These are phyloP conservation scores for Exsudoporus frostii DNA, from an alignment of 768 basidiomycete genomes.

Conservation along the genomic window DNA sequence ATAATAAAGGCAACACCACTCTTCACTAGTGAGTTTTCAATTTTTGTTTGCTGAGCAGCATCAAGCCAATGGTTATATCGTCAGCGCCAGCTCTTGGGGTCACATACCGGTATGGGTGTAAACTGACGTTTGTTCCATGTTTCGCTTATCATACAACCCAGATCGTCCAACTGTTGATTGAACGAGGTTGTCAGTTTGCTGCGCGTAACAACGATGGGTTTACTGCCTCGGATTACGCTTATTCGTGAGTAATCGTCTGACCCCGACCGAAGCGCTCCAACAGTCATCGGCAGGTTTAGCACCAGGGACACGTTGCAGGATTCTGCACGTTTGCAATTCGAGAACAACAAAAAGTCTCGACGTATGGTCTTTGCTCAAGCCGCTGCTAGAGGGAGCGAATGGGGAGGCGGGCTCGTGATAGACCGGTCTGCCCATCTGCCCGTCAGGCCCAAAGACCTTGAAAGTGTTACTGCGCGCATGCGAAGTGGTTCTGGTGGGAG, in stretches of 20 bases:
- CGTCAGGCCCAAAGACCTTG: constrained; percentile 41
- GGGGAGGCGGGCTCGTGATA: constrained; percentile 43
- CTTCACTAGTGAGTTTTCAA: constrained; percentile 76
- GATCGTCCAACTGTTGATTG: constrained; percentile 84
- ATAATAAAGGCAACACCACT: constrained; percentile 89
- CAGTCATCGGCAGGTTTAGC: constrained; percentile 47
- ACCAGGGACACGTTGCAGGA: constrained; percentile 79
- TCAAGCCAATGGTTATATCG: constrained; percentile 8
- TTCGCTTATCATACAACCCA: constrained; percentile 29
- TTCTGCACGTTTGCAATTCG: constrained; percentile 74
- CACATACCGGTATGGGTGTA: constrained; percentile 63
- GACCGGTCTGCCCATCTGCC: constrained; percentile 46
- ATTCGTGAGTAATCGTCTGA: constrained; percentile 31
- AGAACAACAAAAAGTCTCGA: constrained; percentile 73
- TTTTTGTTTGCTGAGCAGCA: not conserved
- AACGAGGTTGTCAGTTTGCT: constrained; percentile 80
- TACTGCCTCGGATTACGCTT: constrained; percentile 90
- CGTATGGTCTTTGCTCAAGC: constrained; percentile 72
- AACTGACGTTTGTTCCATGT: not conserved
- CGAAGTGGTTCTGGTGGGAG: constrained; percentile 81
- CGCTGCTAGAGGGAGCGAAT: constrained; percentile 63
- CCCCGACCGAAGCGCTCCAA: not conserved
- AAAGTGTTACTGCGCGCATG: constrained; percentile 49
- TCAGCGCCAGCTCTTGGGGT: constrained; percentile 84
- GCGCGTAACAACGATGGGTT: constrained; percentile 90